Evolutionary conservation across 2,329 filamentous ascomycete genomes (phyloP).

Genomic region (Apiospora marii): DNA sequence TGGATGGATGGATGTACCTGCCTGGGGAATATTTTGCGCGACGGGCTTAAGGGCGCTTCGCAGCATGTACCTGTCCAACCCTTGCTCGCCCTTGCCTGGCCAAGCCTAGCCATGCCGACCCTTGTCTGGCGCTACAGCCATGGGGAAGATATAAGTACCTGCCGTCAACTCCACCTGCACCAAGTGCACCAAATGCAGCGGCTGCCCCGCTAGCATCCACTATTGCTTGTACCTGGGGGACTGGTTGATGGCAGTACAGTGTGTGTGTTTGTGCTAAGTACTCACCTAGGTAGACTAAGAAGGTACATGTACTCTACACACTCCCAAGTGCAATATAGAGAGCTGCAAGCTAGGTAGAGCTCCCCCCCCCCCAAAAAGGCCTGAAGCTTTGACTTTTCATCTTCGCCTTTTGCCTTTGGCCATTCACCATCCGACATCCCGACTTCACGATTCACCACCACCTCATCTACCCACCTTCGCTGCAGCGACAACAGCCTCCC

Average conservation of each 20-base stretch:
- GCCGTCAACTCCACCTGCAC: not conserved
- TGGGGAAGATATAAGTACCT: conserved; percentile 1
- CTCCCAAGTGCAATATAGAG: too few relatives aligned
- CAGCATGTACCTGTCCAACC: not conserved
- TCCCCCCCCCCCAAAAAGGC: conserved; percentile 18
- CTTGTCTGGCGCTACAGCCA: not conserved
- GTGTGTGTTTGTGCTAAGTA: too few relatives aligned
- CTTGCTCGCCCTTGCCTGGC: not conserved
- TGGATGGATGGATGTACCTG: not conserved
- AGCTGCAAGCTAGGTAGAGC: not conserved
- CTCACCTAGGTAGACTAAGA: too few relatives aligned
- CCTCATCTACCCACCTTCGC: not conserved
- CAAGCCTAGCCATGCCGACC: too few relatives aligned
- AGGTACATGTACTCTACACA: not conserved
- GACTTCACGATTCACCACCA: conserved; percentile 3
- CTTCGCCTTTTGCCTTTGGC: not conserved
- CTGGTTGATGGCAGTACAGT: not conserved
- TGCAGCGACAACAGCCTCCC: not conserved
- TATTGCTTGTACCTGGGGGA: not conserved
- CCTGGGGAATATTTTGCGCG: not conserved
- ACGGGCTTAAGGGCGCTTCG: not conserved
- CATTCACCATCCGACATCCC: not conserved
- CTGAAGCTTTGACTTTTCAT: conserved; percentile 13
- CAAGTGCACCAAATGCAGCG: not conserved
- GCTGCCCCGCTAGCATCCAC: not conserved